Evolutionary conservation across 768 basidiomycete species (phyloP).

Genomic region (Lactarius hengduanensis): DNA sequence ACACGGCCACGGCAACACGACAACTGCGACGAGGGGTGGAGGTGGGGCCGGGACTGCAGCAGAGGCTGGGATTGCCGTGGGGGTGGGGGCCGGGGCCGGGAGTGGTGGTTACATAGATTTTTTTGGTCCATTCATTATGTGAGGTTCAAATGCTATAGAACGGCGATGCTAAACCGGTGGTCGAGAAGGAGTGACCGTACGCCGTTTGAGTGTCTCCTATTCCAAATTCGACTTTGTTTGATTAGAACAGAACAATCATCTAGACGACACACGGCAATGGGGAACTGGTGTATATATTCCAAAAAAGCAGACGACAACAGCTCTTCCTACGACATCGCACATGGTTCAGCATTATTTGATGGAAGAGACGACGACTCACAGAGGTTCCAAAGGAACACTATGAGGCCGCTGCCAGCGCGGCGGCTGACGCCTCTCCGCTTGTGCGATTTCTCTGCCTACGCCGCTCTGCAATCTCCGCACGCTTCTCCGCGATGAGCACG

Average conservation of each 20-base stretch:
- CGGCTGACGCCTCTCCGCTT: constrained; percentile 34
- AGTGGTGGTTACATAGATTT: no score
- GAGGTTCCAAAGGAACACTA: not conserved
- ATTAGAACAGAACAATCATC: not conserved
- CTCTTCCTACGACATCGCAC: not conserved
- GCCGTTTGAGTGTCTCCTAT: not conserved
- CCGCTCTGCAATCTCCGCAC: constrained; percentile 54
- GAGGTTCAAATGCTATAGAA: not conserved
- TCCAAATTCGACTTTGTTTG: not conserved
- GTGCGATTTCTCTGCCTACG: constrained; percentile 41
- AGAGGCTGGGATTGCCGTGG: no score
- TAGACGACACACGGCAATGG: not conserved
- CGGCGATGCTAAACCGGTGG: not conserved
- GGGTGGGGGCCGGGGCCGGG: no score
- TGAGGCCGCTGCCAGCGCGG: constrained; percentile 17
- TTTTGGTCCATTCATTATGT: no score
- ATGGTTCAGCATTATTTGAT: not conserved
- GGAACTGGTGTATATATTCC: not conserved
- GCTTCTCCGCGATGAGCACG: constrained; percentile 62
- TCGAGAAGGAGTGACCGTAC: not conserved
- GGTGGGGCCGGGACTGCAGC: no score
- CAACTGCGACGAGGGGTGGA: no score
- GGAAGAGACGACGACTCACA: constrained; percentile 9
- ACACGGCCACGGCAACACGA: no score
- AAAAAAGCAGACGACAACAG: not conserved